A percentile compares a stretch with the other conserved stretches of the same genome.
Conservation (phyloP, 176 grass and related monocot genomes). For the Triticum urartu region DNA sequence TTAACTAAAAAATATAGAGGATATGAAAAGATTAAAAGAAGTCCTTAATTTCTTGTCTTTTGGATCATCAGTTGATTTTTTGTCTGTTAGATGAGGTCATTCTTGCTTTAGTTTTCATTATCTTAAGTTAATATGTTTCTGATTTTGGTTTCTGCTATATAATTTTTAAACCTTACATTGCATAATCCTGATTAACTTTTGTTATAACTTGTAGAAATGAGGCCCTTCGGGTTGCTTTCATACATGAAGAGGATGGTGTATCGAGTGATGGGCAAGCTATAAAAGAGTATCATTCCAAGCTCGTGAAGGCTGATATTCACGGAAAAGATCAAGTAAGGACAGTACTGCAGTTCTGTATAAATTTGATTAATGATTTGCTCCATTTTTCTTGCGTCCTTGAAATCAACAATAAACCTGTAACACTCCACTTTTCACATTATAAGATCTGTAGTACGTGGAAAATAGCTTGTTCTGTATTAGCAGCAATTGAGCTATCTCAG, state of each 20-base stretch:
- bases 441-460: not conserved
- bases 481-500: not conserved
- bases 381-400: constrained; percentile 8
- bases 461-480: not conserved
- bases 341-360: constrained; percentile 23
- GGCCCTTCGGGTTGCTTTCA: constrained; percentile 94
- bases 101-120: not conserved
- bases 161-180: not conserved
- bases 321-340: constrained; percentile 89
- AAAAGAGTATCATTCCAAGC: constrained; percentile 89
- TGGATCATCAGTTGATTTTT: not conserved
- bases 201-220: constrained; percentile 67
- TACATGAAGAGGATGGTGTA: constrained; percentile 69
- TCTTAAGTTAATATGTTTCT: constrained; percentile 3
- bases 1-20: too few relatives aligned
- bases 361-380: not conserved
- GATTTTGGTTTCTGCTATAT: constrained; percentile 10
- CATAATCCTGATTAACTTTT: constrained; percentile 13
- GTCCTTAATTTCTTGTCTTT: not conserved
- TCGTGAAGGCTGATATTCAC: constrained; percentile 90
- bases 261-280: constrained; percentile 27
- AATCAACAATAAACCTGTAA: not conserved
- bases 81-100: not conserved
- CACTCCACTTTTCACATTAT: not conserved
- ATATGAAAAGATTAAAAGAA: too few relatives aligned